Conservation (phyloP, 2,329 filamentous ascomycete genomes). For the Claviceps spartinae region DNA sequence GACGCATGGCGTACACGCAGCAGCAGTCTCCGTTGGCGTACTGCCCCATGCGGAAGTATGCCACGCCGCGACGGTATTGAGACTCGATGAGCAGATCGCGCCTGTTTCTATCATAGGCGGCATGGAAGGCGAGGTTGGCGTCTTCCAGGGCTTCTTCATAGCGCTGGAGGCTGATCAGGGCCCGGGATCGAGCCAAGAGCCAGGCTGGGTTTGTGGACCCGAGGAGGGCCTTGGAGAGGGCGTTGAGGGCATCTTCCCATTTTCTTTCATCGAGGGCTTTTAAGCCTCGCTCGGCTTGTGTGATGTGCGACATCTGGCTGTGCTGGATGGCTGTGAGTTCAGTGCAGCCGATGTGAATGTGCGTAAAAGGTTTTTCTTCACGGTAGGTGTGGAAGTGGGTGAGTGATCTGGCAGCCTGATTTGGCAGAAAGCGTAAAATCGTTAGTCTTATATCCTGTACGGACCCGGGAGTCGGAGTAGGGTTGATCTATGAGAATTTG, state of each 20-base stretch:
- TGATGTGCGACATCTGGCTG: slow-evolving; percentile 35
- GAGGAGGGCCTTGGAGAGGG: slow-evolving; percentile 54
- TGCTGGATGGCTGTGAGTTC: not conserved
- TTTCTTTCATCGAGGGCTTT: slow-evolving; percentile 48
- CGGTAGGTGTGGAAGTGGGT: not conserved
- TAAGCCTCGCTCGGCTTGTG: slow-evolving; percentile 47
- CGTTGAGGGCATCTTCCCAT: slow-evolving; percentile 52
- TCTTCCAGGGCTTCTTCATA: slow-evolving; percentile 54
- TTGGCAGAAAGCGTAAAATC: no score
- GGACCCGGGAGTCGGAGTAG: no score
- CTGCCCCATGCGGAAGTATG: slow-evolving; percentile 53
- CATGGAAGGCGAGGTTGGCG: slow-evolving; percentile 50
- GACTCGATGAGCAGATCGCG: slow-evolving; percentile 66
- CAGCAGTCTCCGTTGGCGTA: slow-evolving; percentile 66
- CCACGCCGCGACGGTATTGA: slow-evolving; percentile 66
- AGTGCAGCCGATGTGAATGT: no score
- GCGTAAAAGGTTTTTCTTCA: no score
- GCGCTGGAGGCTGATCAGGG: slow-evolving; percentile 52
- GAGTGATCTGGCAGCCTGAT: no score
- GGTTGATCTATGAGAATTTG: no score
- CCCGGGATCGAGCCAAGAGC: slow-evolving; percentile 70
- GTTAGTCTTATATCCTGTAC: no score
- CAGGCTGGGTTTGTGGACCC: slow-evolving; percentile 58
- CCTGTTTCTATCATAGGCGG: slow-evolving; percentile 53
- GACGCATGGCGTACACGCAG: slow-evolving; percentile 41